Evolutionary conservation across 768 basidiomycete species (phyloP).

Genomic region (Boletellus sp.): DNA sequence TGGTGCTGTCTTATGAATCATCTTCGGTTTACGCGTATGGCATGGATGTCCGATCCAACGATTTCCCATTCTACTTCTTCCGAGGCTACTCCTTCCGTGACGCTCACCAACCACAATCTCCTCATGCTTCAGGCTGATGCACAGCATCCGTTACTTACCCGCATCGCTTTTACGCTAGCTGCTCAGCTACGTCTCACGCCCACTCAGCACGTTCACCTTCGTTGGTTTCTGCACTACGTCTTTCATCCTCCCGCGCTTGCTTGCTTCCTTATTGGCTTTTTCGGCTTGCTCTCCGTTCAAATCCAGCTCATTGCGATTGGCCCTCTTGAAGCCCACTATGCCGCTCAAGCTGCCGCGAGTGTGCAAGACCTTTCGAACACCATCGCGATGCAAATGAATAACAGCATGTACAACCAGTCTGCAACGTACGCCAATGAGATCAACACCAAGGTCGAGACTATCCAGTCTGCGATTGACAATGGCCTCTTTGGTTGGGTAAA

Average conservation of each 20-base stretch:
- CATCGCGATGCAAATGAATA: constrained; percentile 75
- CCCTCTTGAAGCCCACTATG: constrained; percentile 68
- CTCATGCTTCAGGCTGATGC: constrained; percentile 68
- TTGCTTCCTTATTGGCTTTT: constrained; percentile 88
- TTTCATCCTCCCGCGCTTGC: constrained; percentile 89
- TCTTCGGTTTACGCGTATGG: constrained; percentile 66
- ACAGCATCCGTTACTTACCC: constrained; percentile 70
- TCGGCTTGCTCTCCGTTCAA: constrained; percentile 83
- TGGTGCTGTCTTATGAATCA: constrained; percentile 71
- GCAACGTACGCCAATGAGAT: constrained; percentile 70
- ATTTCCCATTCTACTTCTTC: constrained; percentile 38
- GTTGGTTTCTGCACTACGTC: constrained; percentile 90
- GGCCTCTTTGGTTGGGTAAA: constrained; percentile 96
- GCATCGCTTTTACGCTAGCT: constrained; percentile 54
- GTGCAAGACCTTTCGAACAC: constrained; percentile 63
- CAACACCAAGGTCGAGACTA: constrained; percentile 63
- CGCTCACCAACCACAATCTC: constrained; percentile 72
- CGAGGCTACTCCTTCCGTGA: constrained; percentile 44
- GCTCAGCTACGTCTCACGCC: constrained; percentile 51
- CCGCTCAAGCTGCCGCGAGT: constrained; percentile 56
- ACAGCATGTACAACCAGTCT: constrained; percentile 80
- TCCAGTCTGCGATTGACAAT: constrained; percentile 78
- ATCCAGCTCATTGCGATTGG: constrained; percentile 79
- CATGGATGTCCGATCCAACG: constrained; percentile 73
- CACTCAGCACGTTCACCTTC: constrained; percentile 61